phyloP scores from a whole-genome alignment of 345 rosid genomes.

The Eucalyptus coolabah region DNA sequence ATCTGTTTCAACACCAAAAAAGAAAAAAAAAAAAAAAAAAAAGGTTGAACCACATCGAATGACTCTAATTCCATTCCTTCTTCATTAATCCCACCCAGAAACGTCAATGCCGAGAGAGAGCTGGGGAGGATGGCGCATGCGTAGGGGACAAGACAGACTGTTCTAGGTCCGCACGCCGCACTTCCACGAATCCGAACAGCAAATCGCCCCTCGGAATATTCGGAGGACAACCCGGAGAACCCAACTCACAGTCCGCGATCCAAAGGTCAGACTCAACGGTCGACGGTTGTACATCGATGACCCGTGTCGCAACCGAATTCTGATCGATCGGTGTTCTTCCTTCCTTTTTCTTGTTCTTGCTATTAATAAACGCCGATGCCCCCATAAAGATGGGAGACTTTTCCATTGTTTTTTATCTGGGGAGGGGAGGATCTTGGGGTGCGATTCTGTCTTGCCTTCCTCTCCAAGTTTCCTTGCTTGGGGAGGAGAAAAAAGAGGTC shows the following conservation, averaged over 20 bases:
- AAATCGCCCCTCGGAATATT: not conserved
- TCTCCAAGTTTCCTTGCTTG: not conserved
- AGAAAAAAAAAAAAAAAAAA: not conserved
- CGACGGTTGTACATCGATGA: not conserved
- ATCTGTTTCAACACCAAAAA: not conserved
- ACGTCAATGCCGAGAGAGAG: not conserved
- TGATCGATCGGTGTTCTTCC: not conserved
- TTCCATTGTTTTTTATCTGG: not conserved
- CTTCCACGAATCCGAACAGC: not conserved
- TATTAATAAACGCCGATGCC: not conserved
- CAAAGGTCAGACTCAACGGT: not conserved
- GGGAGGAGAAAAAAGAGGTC: not conserved
- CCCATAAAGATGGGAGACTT: not conserved
- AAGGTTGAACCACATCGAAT: not conserved
- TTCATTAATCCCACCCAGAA: rapidly evolving
- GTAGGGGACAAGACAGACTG: not conserved
- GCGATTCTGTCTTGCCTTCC: not conserved
- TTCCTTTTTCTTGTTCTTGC: not conserved
- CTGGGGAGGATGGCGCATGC: not conserved
- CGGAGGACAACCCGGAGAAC: not conserved
- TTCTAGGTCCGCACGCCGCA: not conserved
- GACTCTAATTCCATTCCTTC: not conserved
- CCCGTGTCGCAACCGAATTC: not conserved
- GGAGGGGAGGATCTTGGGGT: not conserved
- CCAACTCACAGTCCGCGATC: not conserved